Conservation (phyloP, 306 rosid species). For the Begonia fuchsioides region DNA sequence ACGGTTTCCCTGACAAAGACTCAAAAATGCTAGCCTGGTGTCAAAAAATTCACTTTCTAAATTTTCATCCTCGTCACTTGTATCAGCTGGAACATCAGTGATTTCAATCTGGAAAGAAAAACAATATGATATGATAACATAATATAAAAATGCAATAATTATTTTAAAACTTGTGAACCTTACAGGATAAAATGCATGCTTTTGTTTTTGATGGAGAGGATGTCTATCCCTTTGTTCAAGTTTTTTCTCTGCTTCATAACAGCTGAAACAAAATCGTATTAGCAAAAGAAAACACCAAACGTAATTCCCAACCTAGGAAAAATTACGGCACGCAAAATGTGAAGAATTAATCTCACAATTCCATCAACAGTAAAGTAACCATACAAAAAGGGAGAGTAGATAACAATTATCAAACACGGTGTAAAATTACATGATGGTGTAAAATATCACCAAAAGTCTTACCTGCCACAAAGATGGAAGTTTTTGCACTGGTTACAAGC, state of each 20-base stretch:
- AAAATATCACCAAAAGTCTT: too few species aligned
- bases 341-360: too few species aligned
- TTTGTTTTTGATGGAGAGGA: slow-evolving; percentile 77
- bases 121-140: too few species aligned
- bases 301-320: too few species aligned
- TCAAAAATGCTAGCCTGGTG: slow-evolving; percentile 26
- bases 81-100: slow-evolving; percentile 24
- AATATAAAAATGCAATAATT: too few species aligned
- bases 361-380: too few species aligned
- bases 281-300: not conserved
- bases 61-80: slow-evolving; percentile 28
- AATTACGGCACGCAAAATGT: too few species aligned
- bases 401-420: too few species aligned
- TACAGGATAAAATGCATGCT: slow-evolving; percentile 60
- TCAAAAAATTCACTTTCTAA: slow-evolving; percentile 24
- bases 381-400: too few species aligned
- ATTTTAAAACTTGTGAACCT: slow-evolving; percentile 8
- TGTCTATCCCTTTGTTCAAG: slow-evolving; percentile 89
- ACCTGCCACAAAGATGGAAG: slow-evolving; percentile 57
- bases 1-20: slow-evolving; percentile 27
- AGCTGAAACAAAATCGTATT: slow-evolving; percentile 24
- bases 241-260: slow-evolving; percentile 68
- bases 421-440: too few species aligned
- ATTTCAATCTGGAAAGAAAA: slow-evolving; percentile 49
- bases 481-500: slow-evolving; percentile 39